A percentile compares a stretch with the other conserved stretches of the same genome.
Evolutionary conservation across 164 flowering plant species (phyloP).

Genomic region (Aristolochia californica): DNA sequence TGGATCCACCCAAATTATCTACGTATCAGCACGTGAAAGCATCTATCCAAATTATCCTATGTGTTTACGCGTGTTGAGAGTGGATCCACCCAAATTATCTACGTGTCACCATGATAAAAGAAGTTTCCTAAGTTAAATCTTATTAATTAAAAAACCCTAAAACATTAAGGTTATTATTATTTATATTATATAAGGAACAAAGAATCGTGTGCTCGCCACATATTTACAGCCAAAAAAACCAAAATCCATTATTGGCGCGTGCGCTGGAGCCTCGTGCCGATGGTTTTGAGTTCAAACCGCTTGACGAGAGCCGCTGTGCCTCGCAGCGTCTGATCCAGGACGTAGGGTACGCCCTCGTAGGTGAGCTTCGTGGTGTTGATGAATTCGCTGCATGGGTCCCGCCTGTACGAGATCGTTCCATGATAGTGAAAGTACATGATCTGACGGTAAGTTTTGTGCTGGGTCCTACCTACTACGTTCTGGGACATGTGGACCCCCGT

Average conservation of each 20-base stretch:
- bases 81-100: too few relatives aligned
- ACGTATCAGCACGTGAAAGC: too few relatives aligned
- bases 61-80: too few relatives aligned
- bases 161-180: constrained; percentile 88
- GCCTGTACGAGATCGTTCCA: constrained; percentile 57
- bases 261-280: constrained; percentile 36
- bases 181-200: constrained; percentile 95
- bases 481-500: constrained; percentile 92
- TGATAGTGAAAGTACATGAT: constrained; percentile 89
- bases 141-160: too few relatives aligned
- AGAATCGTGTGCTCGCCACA: too few relatives aligned
- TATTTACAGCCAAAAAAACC: too few relatives aligned
- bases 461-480: constrained; percentile 49
- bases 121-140: too few relatives aligned
- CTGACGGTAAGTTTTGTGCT: constrained; percentile 44
- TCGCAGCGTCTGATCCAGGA: constrained; percentile 46
- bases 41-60: too few relatives aligned
- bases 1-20: too few relatives aligned
- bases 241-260: constrained; percentile 40
- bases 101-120: too few relatives aligned
- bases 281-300: constrained; percentile 51
- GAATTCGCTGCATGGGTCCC: constrained; percentile 58
- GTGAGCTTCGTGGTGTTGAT: constrained; percentile 28
- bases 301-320: constrained; percentile 29
- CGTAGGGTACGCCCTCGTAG: constrained; percentile 38